These are phyloP conservation scores for Wallemia mellicola DNA, from an alignment of 1,284 basidiomycete genomes.

Conservation along the genomic window DNA sequence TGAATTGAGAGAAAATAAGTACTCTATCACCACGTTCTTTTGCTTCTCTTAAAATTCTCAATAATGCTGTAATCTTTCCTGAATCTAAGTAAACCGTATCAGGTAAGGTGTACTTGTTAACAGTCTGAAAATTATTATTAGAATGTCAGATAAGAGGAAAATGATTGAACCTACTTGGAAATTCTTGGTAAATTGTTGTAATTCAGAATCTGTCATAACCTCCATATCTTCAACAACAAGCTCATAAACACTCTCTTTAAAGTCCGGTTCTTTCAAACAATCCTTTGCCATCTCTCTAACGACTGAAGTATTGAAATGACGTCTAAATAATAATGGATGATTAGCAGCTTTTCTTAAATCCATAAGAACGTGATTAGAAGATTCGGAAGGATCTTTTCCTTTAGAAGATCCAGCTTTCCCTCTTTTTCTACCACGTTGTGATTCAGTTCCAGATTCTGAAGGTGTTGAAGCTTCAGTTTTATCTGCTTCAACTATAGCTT, in stretches of 20 bases:
- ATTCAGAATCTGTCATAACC: conserved; percentile 79
- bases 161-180: conserved; percentile 38
- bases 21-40: conserved; percentile 42
- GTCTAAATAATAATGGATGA: conserved; percentile 83
- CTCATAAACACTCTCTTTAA: conserved; percentile 43
- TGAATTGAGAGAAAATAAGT: conserved; percentile 44
- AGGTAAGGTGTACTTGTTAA: conserved; percentile 42
- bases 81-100: conserved; percentile 54
- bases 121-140: conserved; percentile 24
- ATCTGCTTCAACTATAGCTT: conserved; percentile 34
- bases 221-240: conserved; percentile 66
- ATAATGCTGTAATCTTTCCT: conserved; percentile 54
- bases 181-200: conserved; percentile 45
- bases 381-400: conserved; percentile 10
- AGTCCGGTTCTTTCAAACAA: conserved; percentile 34
- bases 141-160: not conserved
- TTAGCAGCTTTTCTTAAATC: conserved; percentile 80
- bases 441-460: conserved; percentile 27
- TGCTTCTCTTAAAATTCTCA: conserved; percentile 41
- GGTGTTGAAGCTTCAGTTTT: conserved; percentile 10
- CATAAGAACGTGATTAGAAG: conserved; percentile 59
- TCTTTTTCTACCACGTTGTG: conserved; percentile 34
- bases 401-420: conserved; percentile 7
- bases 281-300: conserved; percentile 46
- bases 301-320: conserved; percentile 44